Evolutionary conservation across 2,329 filamentous ascomycete genomes (phyloP), one percentile per base, ranked within the genome.

Genomic region (Verticillium zaregamsianum): DNA sequence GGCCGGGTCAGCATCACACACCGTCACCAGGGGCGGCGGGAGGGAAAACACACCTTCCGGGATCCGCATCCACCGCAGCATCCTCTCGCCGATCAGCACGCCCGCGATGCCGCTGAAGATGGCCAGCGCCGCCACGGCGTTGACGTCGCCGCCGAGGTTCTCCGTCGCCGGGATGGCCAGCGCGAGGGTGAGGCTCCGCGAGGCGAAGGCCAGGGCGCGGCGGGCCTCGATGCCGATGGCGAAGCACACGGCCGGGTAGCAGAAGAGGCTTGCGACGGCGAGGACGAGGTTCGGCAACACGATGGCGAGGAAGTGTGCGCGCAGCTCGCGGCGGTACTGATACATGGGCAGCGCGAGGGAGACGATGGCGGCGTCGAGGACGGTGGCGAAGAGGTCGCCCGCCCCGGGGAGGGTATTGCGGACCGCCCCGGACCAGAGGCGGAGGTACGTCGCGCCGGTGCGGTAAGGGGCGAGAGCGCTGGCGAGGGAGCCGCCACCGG

Each of bases 321-420:
- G 74, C 15, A 88, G 77, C 72, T 87, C 84, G 45, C 79, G 76
- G 3, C 84, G 80, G 72, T 86, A 86, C 61, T 82, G 80, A 69
- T 82, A 87, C 83, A 87, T 87, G 0, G 85, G 84, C 20, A 88
- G 72, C 2, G 85, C 84, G 3, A 88, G 78, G 1, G 83, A 78
- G 0, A 87, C 82, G 65, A 88, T 87, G 64, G 78, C 79, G 7
- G 83, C 84, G 67, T 88, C 85, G 2, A 88, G 77, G 6, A 82
- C 70, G 52, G 79, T 82, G 64, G 77, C 73, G 63, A 87, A 80
- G 25, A 87, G 68, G 65, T 88, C 84, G 23, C 83, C 85, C 0
- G 85, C 84, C 8, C 85, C 85, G 0, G 84, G 83, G 2, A 71
- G 66, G 11, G 25, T n/a, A 4, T 62, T 60, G 2, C 73, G 61